Base-by-base conservation (phyloP, 1,139 yeast species). In the Lodderomyces margitis region DNA sequence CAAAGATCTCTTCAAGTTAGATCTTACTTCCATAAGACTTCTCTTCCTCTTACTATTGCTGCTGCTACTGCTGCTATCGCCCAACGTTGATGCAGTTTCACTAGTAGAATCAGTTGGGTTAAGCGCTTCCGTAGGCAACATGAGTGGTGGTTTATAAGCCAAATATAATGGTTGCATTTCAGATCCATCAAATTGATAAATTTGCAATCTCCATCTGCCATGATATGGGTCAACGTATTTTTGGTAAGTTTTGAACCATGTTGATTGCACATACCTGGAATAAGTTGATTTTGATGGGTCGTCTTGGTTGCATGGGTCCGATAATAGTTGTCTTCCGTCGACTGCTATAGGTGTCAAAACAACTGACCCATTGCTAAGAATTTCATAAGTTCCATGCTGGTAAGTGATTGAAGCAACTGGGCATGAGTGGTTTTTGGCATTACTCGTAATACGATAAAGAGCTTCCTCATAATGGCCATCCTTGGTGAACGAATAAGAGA, bases 391-490 rank as follows among this genome's bases (percentile, higher is more conserved):
- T 20, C 98, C 98, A 57, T 94, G 98, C 66, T 92, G 98, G 66
- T 68, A 92, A 19, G 81, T 85, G 43, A 92, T 58, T 1, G 85
- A 83, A 0, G 95, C 98, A 4, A 81, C 59, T 1, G 98, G 84
- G 65, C 98, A 92, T 3, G 78, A 66, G 53, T 92, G 97, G 55
- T 85, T 74, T 50, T 66, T 61, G 1, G 96, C 76, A 61, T 91
- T 83, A 8, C 87, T 71, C 0, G 80, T 66, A 21, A 92, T 81
- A 53, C 88, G 81, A 61, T 92, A 92, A 38, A 82, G 62, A 7
- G 98, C 98, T 59, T 87, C 87, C 65, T 92, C 98, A 62, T 76
- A 92, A 64, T 70, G 80, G 1, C 98, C 98, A 63, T 92, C 98
- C 14, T 74, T 80, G 1, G 97, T 91, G 68, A 92, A 92, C 4